Evolutionary conservation across 2,329 filamentous ascomycete genomes (phyloP), one percentile per base, ranked within the genome.

Genomic region (Alternaria incomplexa): DNA sequence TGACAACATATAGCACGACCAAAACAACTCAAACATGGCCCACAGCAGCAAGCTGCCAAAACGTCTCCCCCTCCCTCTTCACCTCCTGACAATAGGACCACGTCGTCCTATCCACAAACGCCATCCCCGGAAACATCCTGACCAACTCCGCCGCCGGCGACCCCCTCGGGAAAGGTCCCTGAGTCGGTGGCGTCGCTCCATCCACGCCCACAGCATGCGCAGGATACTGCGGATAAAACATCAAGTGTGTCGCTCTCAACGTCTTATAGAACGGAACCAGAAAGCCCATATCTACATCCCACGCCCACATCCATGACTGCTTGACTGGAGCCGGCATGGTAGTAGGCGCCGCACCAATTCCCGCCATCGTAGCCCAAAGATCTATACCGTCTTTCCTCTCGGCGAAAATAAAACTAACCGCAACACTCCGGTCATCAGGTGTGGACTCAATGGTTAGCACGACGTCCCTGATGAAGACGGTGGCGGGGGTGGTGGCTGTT

Each of bases 41-140:
- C 9, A 62, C 53, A 36, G 54, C 54, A 28, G 43, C 54, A 20
- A 62, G 13, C 28, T 55, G 54, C 59, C 59, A 62, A 28, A 47
- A 30, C 28, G 17, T 58, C 47, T 51, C 53, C 8, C 26, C 30
- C 5, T 22, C 36, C 30, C 11, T 43, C 25, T 20, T 28, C 13
- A 40, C n/a, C 30, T 62, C 59, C 43, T 45, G 13, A 43, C 47
- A 62, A 15, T 58, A 62, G n/a, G 44, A 59, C 20, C 12, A 9
- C 20, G 15, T 54, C 12, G 40, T 25, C 26, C 43, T 12, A 28
- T 13, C 23, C 26, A 36, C 23, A 45, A 54, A 59, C 15, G n/a
- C 8, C 25, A 59, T 59, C 2, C 4, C 56, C 13, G 3, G 5
- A 32, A 30, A 32, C 4, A 17, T 22, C 4, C 6, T 23, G 3